Evolutionary conservation across 1,284 basidiomycete species (phyloP).

Genomic region (Apiotrichum domesticum): DNA sequence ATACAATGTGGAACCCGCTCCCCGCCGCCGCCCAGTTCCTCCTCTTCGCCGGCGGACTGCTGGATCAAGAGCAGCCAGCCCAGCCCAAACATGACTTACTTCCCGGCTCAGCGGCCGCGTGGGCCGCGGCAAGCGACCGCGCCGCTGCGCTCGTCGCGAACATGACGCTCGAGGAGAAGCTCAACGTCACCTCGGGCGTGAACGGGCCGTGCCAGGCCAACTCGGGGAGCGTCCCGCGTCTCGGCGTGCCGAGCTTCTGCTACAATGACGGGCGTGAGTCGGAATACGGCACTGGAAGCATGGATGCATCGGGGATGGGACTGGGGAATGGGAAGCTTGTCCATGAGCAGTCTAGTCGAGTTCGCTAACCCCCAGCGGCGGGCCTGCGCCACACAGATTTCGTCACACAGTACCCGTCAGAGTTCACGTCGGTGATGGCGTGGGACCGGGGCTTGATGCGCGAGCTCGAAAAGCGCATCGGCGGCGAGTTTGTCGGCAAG

Average conservation of each 20-base stretch:
- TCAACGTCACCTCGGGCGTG: conserved; percentile 39
- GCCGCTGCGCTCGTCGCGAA: conserved; percentile 43
- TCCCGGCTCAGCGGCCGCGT: conserved; percentile 1
- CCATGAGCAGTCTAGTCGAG: too few species aligned
- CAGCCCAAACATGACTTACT: too few species aligned
- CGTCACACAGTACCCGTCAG: conserved; percentile 49
- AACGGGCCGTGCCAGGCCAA: conserved; percentile 60
- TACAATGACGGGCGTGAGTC: conserved; percentile 53
- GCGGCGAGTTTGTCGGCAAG: conserved; percentile 48
- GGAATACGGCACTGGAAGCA: not conserved
- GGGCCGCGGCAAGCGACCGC: conserved; percentile 35
- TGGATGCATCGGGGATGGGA: too few species aligned
- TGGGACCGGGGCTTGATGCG: conserved; percentile 49
- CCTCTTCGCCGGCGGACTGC: too few species aligned
- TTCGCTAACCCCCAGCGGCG: conserved; percentile 47
- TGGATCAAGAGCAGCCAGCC: too few species aligned
- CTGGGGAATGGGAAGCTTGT: too few species aligned
- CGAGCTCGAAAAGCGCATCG: conserved; percentile 46
- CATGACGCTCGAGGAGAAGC: conserved; percentile 50
- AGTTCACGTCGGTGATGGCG: conserved; percentile 49
- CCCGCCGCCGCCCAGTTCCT: too few species aligned
- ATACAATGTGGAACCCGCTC: too few species aligned
- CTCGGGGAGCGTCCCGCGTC: conserved; percentile 48
- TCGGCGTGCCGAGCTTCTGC: conserved; percentile 58
- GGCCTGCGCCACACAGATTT: conserved; percentile 45